Conservation (phyloP, 768 basidiomycete species). For the Nidularia sp. region DNA sequence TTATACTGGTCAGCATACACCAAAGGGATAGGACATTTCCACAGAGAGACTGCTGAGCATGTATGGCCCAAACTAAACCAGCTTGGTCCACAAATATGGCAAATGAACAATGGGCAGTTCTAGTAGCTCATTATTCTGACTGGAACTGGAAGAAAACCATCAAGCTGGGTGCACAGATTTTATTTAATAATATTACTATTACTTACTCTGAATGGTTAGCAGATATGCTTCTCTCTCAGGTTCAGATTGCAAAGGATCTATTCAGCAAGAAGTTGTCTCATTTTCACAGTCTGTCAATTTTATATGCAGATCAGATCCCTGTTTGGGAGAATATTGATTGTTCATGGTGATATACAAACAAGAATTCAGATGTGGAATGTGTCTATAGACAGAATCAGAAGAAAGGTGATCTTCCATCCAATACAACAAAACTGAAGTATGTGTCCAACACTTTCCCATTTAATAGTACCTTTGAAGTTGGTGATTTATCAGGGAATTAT, state of each 20-base stretch:
- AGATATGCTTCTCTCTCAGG: neutral
- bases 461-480: neutral
- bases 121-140: constrained; percentile 11
- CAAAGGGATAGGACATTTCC: constrained; percentile 13
- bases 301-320: neutral
- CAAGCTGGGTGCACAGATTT: constrained; percentile 5
- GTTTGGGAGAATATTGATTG: neutral
- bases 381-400: constrained; percentile 4
- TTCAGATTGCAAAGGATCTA: no score
- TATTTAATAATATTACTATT: neutral
- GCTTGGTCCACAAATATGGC: constrained; percentile 11
- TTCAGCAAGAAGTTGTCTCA: no score
- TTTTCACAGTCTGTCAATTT: neutral
- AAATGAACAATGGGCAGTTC: constrained; percentile 23
- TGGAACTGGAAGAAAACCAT: constrained; percentile 21
- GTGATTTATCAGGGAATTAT: neutral
- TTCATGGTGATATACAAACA: neutral
- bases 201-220: constrained; percentile 1
- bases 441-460: neutral
- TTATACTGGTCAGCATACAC: constrained; percentile 15
- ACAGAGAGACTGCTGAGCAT: constrained; percentile 24
- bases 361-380: constrained; percentile 3
- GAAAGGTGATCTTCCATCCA: constrained; percentile 6
- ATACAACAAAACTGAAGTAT: neutral
- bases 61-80: constrained; percentile 17